Percentiles rank a stretch among this genome's conserved stretches.
Conservation (phyloP, 2,329 filamentous ascomycete genomes). For the Thyridium curvatum region DNA sequence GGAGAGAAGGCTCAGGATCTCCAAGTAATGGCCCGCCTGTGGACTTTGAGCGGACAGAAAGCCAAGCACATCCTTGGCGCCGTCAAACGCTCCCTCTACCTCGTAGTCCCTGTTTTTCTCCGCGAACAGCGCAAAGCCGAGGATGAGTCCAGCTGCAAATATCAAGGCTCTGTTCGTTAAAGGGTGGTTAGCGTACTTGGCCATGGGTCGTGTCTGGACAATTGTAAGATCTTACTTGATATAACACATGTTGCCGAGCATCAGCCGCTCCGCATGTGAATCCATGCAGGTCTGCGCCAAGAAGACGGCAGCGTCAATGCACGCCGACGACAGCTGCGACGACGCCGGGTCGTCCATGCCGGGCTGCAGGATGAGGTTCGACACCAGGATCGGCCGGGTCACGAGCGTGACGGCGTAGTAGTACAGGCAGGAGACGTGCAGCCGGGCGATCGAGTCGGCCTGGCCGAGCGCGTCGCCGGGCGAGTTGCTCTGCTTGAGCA, state of each 20-base stretch:
- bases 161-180: constrained; percentile 35
- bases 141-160: constrained; percentile 49
- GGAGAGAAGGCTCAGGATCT: constrained; percentile 49
- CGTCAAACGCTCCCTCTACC: constrained; percentile 40
- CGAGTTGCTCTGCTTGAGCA: constrained; percentile 12
- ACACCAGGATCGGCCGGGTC: constrained; percentile 49
- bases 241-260: constrained; percentile 51
- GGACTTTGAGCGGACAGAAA: constrained; percentile 29
- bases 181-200: too few species aligned
- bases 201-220: neutral
- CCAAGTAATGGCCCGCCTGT: constrained; percentile 11
- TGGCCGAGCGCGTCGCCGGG: constrained; percentile 13
- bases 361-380: constrained; percentile 33
- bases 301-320: constrained; percentile 48
- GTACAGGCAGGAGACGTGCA: constrained; percentile 51
- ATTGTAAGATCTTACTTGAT: constrained; percentile 39
- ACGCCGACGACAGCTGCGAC: constrained; percentile 40
- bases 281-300: constrained; percentile 48
- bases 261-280: constrained; percentile 32
- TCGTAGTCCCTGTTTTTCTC: constrained; percentile 36
- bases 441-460: constrained; percentile 36
- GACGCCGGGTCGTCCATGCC: constrained; percentile 16
- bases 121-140: constrained; percentile 50
- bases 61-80: constrained; percentile 41
- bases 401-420: constrained; percentile 53